Percentiles rank a stretch among this genome's conserved stretches.
Conservation (phyloP, 2,329 filamentous ascomycete genomes). For the Thyridium curvatum region DNA sequence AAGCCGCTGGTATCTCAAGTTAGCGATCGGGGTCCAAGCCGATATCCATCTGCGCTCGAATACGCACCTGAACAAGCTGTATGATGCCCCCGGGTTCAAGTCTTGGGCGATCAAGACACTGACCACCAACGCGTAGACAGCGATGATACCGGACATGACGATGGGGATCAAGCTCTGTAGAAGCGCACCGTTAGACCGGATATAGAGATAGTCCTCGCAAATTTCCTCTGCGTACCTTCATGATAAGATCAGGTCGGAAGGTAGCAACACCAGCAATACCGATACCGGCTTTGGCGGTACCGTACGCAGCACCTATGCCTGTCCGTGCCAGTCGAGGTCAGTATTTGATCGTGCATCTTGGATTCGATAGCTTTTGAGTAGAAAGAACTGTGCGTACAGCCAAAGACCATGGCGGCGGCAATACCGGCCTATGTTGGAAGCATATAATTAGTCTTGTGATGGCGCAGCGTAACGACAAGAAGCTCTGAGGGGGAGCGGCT, state of each 20-base stretch:
- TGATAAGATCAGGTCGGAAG: conserved; percentile 80
- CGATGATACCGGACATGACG: conserved; percentile 99
- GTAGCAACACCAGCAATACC: conserved; percentile 81
- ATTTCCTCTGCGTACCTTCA: conserved; percentile 61
- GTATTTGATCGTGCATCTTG: conserved; percentile 13
- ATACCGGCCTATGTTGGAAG: conserved; percentile 61
- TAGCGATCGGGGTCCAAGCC: too few relatives aligned
- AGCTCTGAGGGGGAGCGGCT: conserved; percentile 23
- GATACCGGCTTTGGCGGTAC: conserved; percentile 82
- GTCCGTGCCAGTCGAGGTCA: conserved; percentile 11
- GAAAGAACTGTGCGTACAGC: conserved; percentile 51
- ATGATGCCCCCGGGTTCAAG: conserved; percentile 57
- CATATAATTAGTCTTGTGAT: conserved; percentile 11
- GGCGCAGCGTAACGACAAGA: background rate
- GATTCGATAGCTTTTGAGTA: conserved; percentile 5
- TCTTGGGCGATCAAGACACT: conserved; percentile 93
- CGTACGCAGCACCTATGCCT: conserved; percentile 73
- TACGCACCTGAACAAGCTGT: conserved; percentile 77
- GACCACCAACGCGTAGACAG: conserved; percentile 95
- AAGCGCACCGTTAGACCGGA: background rate
- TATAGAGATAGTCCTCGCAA: too few relatives aligned
- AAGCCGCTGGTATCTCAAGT: conserved; percentile 56
- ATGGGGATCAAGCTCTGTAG: conserved; percentile 73
- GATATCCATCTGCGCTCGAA: background rate
- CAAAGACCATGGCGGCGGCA: conserved; percentile 76